phyloP scores from a whole-genome alignment of 805 yeast species.

The Wickerhamiella allomyrinae region DNA sequence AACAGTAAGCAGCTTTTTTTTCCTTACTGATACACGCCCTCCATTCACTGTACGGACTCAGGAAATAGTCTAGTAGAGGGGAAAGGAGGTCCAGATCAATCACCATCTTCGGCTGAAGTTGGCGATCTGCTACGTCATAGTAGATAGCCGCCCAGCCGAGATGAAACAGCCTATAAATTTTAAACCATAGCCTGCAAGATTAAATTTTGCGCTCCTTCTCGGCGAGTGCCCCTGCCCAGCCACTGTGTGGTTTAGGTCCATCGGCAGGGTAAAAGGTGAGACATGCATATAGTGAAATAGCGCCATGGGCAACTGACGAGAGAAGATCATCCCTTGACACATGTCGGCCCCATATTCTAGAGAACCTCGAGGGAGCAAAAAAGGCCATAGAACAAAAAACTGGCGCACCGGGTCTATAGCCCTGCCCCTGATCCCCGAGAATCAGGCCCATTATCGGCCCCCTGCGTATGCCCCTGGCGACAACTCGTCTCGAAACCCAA shows the following conservation, averaged over 20 bases:
- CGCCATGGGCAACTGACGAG: too few species aligned
- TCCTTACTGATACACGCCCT: constrained; percentile 24
- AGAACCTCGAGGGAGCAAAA: neutral
- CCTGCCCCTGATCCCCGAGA: constrained; percentile 1
- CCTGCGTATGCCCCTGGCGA: neutral
- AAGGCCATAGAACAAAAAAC: neutral
- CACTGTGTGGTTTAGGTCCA: neutral
- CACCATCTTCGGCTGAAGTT: too few species aligned
- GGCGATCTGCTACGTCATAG: too few species aligned
- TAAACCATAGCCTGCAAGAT: neutral
- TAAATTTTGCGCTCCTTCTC: neutral
- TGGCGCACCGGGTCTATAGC: neutral
- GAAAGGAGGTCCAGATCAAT: constrained; percentile 24
- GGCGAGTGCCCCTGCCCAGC: neutral
- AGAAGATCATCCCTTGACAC: neutral
- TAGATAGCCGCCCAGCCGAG: too few species aligned
- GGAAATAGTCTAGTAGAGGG: constrained; percentile 22
- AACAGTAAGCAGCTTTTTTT: constrained; percentile 2
- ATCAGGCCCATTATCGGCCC: neutral
- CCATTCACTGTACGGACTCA: constrained; percentile 24
- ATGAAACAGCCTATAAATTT: too few species aligned
- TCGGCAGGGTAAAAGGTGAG: neutral
- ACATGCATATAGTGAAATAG: neutral
- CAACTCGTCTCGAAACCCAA: neutral
- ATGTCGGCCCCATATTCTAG: neutral